Conservation (phyloP, 1,284 basidiomycete species). For the Tilletia indica region DNA sequence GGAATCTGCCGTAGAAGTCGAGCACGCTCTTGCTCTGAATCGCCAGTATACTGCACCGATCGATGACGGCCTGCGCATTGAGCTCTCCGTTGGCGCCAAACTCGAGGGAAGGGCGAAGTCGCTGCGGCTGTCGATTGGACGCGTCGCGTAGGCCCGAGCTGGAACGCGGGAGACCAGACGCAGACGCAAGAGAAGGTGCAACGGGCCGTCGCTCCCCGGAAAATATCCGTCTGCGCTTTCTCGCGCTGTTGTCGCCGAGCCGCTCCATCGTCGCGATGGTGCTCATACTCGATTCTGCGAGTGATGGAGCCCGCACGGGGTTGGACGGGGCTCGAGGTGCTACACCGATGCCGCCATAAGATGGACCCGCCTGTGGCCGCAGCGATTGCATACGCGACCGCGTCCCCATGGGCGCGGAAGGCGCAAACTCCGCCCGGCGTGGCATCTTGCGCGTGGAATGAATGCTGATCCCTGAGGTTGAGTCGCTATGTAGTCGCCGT, state of each 20-base stretch:
- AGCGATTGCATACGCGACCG: too few species aligned
- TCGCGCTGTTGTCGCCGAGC: neutral
- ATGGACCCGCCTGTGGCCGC: too few species aligned
- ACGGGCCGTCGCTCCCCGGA: neutral
- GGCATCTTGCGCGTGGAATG: too few species aligned
- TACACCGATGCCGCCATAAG: too few species aligned
- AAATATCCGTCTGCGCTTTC: slow-evolving; percentile 3
- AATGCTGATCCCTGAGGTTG: too few species aligned
- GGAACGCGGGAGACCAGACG: too few species aligned
- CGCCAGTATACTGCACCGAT: slow-evolving; percentile 34
- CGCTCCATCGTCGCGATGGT: neutral
- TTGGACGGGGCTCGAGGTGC: too few species aligned
- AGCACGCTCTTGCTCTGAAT: slow-evolving; percentile 37
- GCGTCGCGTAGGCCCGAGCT: too few species aligned
- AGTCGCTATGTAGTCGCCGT: too few species aligned
- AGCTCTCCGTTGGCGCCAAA: slow-evolving; percentile 29
- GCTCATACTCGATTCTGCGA: neutral
- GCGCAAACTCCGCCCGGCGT: too few species aligned
- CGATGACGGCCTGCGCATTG: slow-evolving; percentile 33
- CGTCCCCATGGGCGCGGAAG: too few species aligned
- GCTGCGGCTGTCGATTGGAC: slow-evolving; percentile 18
- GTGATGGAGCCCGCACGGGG: slow-evolving; percentile 6
- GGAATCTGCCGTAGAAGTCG: slow-evolving; percentile 36
- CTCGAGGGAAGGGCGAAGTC: slow-evolving; percentile 30
- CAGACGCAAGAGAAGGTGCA: neutral